Conservation (phyloP, 495 filamentous ascomycete species). For the Chaetomium cochliodes region DNA sequence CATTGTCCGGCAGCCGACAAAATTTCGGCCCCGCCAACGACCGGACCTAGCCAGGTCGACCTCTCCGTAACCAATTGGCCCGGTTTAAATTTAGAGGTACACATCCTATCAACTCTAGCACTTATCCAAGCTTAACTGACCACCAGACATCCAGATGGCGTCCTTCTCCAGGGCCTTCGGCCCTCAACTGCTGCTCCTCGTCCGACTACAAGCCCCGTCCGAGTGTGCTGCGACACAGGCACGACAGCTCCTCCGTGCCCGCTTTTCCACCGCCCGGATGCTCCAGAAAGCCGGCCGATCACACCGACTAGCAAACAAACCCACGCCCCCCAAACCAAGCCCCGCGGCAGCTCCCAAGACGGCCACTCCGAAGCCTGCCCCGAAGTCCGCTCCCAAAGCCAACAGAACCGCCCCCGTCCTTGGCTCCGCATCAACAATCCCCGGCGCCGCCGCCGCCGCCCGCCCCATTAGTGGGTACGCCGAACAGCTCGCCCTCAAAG, state of each 20-base stretch:
- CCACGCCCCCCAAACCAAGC: neutral
- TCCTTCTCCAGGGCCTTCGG: constrained; percentile 29
- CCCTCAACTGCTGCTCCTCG: constrained; percentile 22
- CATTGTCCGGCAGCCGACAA: constrained; percentile 8
- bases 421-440: constrained; percentile 3
- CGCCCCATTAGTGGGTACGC: constrained; percentile 37
- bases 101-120: neutral
- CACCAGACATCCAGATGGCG: constrained; percentile 22
- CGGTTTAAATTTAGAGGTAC: neutral
- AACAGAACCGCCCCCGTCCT: neutral
- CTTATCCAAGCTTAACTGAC: neutral
- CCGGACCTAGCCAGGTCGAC: constrained; percentile 3
- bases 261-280: constrained; percentile 20
- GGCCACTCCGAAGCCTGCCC: neutral
- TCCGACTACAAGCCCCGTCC: constrained; percentile 18
- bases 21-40: constrained; percentile 19
- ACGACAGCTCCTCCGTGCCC: constrained; percentile 14
- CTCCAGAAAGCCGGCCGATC: constrained; percentile 21
- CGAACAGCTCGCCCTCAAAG: constrained; percentile 43
- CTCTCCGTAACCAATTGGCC: constrained; percentile 2
- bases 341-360: constrained; percentile 6
- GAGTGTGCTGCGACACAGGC: constrained; percentile 15
- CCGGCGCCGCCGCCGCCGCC: neutral
- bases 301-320: constrained; percentile 3
- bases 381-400: constrained; percentile 5